Evolutionary conservation across 2,329 filamentous ascomycete species (phyloP).

Genomic region (Scedosporium dehoogii): DNA sequence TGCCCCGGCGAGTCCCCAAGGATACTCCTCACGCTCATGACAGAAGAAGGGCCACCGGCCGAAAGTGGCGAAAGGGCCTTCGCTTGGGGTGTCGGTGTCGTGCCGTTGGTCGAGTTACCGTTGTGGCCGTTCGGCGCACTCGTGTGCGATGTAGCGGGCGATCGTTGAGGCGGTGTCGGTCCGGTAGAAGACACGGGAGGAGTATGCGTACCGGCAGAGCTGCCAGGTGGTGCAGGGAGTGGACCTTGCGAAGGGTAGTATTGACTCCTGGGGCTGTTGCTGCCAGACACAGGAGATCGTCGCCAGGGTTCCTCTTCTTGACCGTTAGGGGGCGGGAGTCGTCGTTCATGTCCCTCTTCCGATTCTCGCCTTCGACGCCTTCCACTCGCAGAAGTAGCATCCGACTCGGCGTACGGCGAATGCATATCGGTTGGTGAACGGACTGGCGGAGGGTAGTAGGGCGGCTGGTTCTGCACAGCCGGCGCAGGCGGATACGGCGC

Average conservation of each 20-base stretch:
- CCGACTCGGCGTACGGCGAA: conserved; percentile 16
- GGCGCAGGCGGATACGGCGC: conserved; percentile 2
- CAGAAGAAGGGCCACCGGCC: not conserved
- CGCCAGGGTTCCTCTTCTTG: conserved; percentile 39
- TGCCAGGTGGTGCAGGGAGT: not conserved
- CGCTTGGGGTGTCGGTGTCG: not conserved
- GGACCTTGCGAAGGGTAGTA: conserved; percentile 27
- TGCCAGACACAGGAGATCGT: conserved; percentile 38
- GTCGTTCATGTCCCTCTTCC: conserved; percentile 31
- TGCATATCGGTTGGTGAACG: conserved; percentile 6
- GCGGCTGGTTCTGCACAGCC: conserved; percentile 12
- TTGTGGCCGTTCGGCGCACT: not conserved
- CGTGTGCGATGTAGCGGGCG: conserved; percentile 1
- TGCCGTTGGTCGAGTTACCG: not conserved
- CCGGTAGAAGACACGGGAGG: conserved; percentile 1
- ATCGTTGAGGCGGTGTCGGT: conserved; percentile 7
- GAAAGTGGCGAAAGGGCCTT: not conserved
- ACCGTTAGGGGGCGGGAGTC: conserved; percentile 33
- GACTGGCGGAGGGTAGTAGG: conserved; percentile 9
- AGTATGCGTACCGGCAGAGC: not conserved
- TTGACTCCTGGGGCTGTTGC: conserved; percentile 34
- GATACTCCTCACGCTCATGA: conserved; percentile 4
- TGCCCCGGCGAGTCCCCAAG: not conserved
- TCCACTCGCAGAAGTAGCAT: conserved; percentile 22
- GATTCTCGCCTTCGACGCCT: conserved; percentile 26